These are phyloP conservation scores for Suhomyces vadensis DNA, from an alignment of 805 yeast genomes.

Conservation along the genomic window DNA sequence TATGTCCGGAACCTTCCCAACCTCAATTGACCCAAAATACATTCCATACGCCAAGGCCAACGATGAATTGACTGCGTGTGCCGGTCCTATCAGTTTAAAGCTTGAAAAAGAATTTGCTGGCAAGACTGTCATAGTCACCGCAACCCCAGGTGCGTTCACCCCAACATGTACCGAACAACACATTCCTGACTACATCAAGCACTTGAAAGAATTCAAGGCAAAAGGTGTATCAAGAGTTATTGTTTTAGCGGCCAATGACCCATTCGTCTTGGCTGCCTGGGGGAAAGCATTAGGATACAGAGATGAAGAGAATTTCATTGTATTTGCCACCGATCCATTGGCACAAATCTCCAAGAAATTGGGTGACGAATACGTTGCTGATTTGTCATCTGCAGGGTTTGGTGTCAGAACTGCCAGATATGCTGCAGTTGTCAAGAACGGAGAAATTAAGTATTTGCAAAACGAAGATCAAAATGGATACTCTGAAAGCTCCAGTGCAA, in stretches of 20 bases:
- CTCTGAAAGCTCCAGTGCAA: constrained; percentile 26
- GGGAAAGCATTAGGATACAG: constrained; percentile 50
- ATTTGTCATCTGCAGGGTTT: constrained; percentile 53
- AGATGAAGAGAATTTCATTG: constrained; percentile 34
- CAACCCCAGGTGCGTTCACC: constrained; percentile 87
- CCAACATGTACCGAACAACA: constrained; percentile 76
- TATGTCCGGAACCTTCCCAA: too few relatives aligned
- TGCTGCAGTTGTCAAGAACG: constrained; percentile 64
- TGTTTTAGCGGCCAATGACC: constrained; percentile 67
- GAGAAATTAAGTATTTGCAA: constrained; percentile 36
- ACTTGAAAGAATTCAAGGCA: constrained; percentile 49
- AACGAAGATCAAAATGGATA: constrained; percentile 28
- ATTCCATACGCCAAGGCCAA: constrained; percentile 42
- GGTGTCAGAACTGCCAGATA: constrained; percentile 68
- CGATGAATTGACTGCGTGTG: constrained; percentile 40
- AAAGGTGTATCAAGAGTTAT: constrained; percentile 66
- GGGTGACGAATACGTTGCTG: constrained; percentile 53
- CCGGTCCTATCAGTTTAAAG: constrained; percentile 37
- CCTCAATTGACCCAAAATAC: constrained; percentile 37
- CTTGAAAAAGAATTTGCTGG: constrained; percentile 33
- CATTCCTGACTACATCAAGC: constrained; percentile 63
- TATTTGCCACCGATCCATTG: constrained; percentile 69
- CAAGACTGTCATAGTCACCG: constrained; percentile 65
- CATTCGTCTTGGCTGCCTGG: constrained; percentile 74
- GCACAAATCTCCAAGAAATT: constrained; percentile 57